Conservation (phyloP, 352 stramenopile species). For the Phytophthora constricta region DNA sequence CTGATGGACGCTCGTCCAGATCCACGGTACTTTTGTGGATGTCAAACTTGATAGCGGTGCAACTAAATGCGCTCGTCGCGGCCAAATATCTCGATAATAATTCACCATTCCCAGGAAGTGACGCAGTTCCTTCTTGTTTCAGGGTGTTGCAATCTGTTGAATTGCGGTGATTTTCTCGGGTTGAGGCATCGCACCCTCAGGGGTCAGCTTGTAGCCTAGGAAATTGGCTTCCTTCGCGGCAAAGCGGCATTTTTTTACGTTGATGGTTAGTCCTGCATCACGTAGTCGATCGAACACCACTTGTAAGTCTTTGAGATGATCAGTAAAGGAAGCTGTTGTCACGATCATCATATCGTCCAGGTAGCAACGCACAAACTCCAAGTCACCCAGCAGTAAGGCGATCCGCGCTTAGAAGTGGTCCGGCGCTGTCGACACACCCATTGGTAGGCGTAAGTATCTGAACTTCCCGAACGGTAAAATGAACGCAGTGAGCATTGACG, state of each 20-base stretch:
- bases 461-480: slow-evolving; percentile 13
- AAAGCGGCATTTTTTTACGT: slow-evolving; percentile 8
- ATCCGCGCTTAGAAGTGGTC: slow-evolving; percentile 8
- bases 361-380: slow-evolving; percentile 8
- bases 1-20: slow-evolving; percentile 1
- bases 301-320: slow-evolving; percentile 2
- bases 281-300: neutral
- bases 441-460: neutral
- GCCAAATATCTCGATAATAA: slow-evolving; percentile 12
- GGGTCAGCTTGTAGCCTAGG: slow-evolving; percentile 2
- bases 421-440: neutral
- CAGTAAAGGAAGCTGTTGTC: neutral
- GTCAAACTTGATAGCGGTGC: slow-evolving; percentile 3
- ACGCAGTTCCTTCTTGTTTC: slow-evolving; percentile 3
- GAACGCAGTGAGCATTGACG: neutral
- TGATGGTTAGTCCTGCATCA: slow-evolving; percentile 2
- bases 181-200: neutral
- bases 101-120: slow-evolving; percentile 16
- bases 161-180: slow-evolving; percentile 6
- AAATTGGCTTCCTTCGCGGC: slow-evolving; percentile 9
- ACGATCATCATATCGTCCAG: neutral
- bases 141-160: neutral
- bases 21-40: slow-evolving; percentile 1
- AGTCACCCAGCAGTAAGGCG: slow-evolving; percentile 5
- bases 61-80: slow-evolving; percentile 3